A percentile compares a stretch with the other conserved stretches of the same genome.
Evolutionary conservation across 352 stramenopile species (phyloP).

Genomic region (Phytophthora capsici): DNA sequence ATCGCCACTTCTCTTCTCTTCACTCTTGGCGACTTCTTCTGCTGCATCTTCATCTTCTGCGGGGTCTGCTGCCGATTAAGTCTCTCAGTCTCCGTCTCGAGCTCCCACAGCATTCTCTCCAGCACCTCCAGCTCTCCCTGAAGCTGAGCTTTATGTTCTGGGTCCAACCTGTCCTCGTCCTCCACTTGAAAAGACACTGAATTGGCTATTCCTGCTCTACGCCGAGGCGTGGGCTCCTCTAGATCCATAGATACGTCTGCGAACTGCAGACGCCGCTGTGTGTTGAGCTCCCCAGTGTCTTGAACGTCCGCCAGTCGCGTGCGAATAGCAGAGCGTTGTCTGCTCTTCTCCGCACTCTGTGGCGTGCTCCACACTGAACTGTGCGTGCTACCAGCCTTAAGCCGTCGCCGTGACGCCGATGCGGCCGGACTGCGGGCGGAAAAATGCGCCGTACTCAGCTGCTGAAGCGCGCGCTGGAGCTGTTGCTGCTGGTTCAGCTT

Average conservation of each 20-base stretch:
- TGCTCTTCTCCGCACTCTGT: background rate
- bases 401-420: constrained; percentile 2
- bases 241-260: constrained; percentile 30
- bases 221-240: constrained; percentile 21
- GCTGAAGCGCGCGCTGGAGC: constrained; percentile 48
- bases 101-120: constrained; percentile 47
- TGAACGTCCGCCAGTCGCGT: constrained; percentile 13
- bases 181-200: constrained; percentile 42
- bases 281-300: constrained; percentile 29
- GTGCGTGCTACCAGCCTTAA: constrained; percentile 8
- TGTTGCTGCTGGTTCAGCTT: constrained; percentile 53
- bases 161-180: constrained; percentile 22
- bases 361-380: constrained; percentile 25
- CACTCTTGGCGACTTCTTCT: constrained; percentile 11
- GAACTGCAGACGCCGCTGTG: constrained; percentile 28
- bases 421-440: constrained; percentile 35
- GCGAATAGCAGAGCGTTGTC: background rate
- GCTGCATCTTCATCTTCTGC: constrained; percentile 22
- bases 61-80: constrained; percentile 22
- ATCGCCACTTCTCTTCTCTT: background rate
- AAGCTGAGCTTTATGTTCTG: constrained; percentile 31
- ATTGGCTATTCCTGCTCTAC: constrained; percentile 1
- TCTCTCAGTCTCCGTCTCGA: constrained; percentile 46
- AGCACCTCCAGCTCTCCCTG: constrained; percentile 47
- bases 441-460: constrained; percentile 50